phyloP scores from a whole-genome alignment of 495 filamentous ascomycete genomes.

The Aspergillus hancockii region DNA sequence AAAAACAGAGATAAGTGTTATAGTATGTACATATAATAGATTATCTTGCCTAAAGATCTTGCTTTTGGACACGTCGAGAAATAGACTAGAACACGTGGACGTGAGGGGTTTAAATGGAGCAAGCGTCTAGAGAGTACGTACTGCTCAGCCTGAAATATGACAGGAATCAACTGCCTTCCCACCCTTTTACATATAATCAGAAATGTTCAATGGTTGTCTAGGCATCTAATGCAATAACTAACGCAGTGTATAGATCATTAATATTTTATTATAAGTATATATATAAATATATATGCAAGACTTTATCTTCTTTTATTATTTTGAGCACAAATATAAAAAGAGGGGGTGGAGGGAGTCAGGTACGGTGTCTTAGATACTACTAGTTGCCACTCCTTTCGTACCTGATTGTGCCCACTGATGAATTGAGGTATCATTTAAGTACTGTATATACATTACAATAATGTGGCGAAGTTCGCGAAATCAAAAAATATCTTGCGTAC shows the following conservation, averaged over 20 bases:
- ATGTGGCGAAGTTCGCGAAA: neutral
- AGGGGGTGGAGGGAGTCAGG: neutral
- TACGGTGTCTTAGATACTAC: neutral
- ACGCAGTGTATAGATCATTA: too few species aligned
- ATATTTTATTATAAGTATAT: too few species aligned
- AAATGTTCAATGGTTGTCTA: too few species aligned
- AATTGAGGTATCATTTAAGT: too few species aligned
- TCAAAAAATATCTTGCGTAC: neutral
- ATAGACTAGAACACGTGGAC: conserved; percentile 16
- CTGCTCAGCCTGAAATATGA: too few species aligned
- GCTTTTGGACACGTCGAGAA: conserved; percentile 20
- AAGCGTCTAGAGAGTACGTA: neutral
- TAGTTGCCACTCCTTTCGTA: neutral
- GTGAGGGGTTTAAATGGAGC: conserved; percentile 11
- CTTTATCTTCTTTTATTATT: neutral
- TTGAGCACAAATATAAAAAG: neutral
- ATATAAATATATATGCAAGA: too few species aligned
- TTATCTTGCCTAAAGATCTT: conserved; percentile 5
- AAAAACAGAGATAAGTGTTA: neutral
- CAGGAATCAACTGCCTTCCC: too few species aligned
- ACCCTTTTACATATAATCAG: too few species aligned
- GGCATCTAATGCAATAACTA: too few species aligned
- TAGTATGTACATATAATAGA: neutral
- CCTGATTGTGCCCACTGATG: neutral
- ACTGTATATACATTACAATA: neutral